phyloP scores from a whole-genome alignment of 2,329 filamentous ascomycete species.

The Aspergillus luchuensis region DNA sequence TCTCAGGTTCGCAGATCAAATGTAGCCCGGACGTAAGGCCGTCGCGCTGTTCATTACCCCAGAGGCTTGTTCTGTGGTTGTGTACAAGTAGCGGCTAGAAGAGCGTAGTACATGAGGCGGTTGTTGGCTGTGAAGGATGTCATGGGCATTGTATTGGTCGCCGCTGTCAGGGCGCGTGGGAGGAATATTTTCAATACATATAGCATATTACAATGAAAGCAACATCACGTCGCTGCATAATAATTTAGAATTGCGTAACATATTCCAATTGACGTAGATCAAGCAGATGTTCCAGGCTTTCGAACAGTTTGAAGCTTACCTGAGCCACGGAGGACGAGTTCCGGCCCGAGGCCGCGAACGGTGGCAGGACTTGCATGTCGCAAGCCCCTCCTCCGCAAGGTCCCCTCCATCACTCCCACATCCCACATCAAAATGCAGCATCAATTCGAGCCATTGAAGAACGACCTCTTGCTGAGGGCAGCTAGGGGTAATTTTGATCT shows the following conservation, averaged over 20 bases:
- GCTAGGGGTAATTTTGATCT: conserved; percentile 68
- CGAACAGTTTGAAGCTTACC: background rate
- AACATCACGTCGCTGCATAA: background rate
- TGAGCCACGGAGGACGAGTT: background rate
- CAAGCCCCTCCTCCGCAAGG: conserved; percentile 23
- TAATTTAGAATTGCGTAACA: background rate
- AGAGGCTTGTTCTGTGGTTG: background rate
- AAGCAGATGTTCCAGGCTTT: background rate
- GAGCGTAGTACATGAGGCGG: background rate
- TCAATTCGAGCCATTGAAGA: conserved; percentile 81
- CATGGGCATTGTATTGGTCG: background rate
- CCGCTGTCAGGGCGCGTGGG: background rate
- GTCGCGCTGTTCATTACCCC: background rate
- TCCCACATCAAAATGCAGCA: conserved; percentile 58
- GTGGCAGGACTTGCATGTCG: conserved; percentile 20
- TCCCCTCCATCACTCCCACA: conserved; percentile 10
- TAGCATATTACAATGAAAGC: background rate
- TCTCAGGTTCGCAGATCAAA: conserved; percentile 3
- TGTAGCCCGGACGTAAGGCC: conserved; percentile 7
- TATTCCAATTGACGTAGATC: background rate
- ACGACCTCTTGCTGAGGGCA: conserved; percentile 87
- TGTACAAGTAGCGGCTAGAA: background rate
- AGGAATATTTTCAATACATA: background rate
- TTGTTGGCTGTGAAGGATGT: background rate
- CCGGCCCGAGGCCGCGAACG: conserved; percentile 21